phyloP scores from a whole-genome alignment of 73 alveolate genomes.

The Diophrys appendiculata region DNA sequence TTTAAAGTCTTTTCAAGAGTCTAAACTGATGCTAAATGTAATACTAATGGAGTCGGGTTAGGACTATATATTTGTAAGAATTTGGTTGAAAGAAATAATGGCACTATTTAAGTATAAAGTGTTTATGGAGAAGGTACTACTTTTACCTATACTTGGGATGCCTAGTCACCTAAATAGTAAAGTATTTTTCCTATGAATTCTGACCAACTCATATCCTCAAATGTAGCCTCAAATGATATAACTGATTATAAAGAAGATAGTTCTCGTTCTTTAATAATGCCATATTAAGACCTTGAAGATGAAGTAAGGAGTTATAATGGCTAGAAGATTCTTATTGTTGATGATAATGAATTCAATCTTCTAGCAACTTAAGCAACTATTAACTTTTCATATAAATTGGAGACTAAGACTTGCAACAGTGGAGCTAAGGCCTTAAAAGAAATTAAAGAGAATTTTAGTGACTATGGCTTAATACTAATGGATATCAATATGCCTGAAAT shows the following conservation, averaged over 20 bases:
- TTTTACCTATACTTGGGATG: neutral
- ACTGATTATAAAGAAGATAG: no score
- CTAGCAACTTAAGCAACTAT: neutral
- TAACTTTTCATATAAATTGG: no score
- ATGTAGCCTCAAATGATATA: no score
- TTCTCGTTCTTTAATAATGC: neutral
- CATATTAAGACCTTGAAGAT: neutral
- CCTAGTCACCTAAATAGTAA: neutral
- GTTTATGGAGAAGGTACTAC: neutral
- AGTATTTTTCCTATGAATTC: neutral
- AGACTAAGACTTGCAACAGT: neutral
- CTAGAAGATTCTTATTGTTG: neutral
- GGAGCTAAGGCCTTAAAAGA: neutral
- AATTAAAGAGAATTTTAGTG: no score
- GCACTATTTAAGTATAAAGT: neutral
- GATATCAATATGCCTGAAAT: neutral
- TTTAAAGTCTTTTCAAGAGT: no score
- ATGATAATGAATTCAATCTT: neutral
- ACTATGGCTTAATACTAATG: neutral
- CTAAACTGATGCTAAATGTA: neutral
- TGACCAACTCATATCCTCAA: neutral
- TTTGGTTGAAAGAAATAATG: neutral
- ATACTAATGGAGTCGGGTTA: neutral
- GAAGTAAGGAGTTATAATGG: neutral
- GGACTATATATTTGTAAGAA: neutral